These are phyloP conservation scores for Vicia sativa DNA, from an alignment of 306 rosid species.

Conservation along the genomic window DNA sequence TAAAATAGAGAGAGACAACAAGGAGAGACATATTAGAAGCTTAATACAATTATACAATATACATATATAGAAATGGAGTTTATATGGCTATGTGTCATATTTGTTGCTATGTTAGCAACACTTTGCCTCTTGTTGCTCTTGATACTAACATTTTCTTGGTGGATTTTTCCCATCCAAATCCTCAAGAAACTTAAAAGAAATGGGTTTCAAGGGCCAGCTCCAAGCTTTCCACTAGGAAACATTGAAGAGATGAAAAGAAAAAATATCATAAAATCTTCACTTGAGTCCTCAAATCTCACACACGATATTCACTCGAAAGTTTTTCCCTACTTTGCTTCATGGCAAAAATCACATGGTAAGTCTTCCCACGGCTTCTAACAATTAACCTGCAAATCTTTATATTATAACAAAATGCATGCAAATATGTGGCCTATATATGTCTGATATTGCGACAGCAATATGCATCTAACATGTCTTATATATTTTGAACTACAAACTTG, in stretches of 20 bases:
- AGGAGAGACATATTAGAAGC: no score
- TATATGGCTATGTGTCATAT: slow-evolving; percentile 32
- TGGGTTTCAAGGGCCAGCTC: slow-evolving; percentile 75
- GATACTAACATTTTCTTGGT: slow-evolving; percentile 48
- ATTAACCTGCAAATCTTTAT: background rate
- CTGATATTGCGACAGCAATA: no score
- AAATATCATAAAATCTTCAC: slow-evolving; percentile 7
- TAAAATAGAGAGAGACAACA: no score
- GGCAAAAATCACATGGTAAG: slow-evolving; percentile 76
- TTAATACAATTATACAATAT: background rate
- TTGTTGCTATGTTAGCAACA: slow-evolving; percentile 28
- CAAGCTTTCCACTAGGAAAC: slow-evolving; percentile 79
- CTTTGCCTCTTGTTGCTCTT: slow-evolving; percentile 36
- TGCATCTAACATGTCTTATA: no score
- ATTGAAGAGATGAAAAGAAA: slow-evolving; percentile 63
- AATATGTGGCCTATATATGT: no score
- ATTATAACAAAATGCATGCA: background rate
- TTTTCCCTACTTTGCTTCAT: slow-evolving; percentile 68
- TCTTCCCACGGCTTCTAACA: no score
- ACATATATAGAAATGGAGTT: slow-evolving; percentile 38
- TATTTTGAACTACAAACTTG: background rate
- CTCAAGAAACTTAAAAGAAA: slow-evolving; percentile 53
- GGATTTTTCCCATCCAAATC: slow-evolving; percentile 60
- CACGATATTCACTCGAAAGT: slow-evolving; percentile 75
- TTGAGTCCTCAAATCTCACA: slow-evolving; percentile 33